Percentiles rank a stretch among this genome's conserved stretches.
Conservation (phyloP, 768 basidiomycete genomes). For the Suillus clintonianus region DNA sequence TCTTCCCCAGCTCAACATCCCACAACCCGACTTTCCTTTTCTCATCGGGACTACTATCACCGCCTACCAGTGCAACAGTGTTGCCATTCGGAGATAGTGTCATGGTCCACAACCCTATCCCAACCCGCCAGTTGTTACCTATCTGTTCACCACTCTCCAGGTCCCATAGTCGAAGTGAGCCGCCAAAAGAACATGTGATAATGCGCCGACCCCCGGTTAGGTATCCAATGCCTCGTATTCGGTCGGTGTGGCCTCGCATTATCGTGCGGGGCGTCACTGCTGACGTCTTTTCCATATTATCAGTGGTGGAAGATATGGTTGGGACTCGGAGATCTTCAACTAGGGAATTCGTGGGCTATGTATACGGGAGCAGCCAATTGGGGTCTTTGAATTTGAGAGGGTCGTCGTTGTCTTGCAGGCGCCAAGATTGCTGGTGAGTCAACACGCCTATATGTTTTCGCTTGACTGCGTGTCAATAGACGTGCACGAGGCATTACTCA, state of each 20-base stretch:
- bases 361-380: neutral
- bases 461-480: neutral
- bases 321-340: neutral
- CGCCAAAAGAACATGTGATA: slow-evolving; percentile 12
- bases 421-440: neutral
- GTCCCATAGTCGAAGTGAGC: slow-evolving; percentile 15
- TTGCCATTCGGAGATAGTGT: neutral
- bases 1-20: neutral
- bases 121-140: neutral
- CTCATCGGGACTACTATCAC: too few species aligned
- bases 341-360: neutral
- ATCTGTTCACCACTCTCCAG: neutral
- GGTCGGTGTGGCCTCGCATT: neutral
- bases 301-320: neutral
- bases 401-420: neutral
- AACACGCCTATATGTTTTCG: neutral
- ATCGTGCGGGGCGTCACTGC: neutral
- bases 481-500: neutral
- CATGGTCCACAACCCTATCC: neutral
- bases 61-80: neutral
- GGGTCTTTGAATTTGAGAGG: neutral
- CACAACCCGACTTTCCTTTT: neutral
- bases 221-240: neutral
- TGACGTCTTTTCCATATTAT: neutral
- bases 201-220: neutral